phyloP scores from a whole-genome alignment of 805 yeast genomes.

The Candida arabinofermentans region DNA sequence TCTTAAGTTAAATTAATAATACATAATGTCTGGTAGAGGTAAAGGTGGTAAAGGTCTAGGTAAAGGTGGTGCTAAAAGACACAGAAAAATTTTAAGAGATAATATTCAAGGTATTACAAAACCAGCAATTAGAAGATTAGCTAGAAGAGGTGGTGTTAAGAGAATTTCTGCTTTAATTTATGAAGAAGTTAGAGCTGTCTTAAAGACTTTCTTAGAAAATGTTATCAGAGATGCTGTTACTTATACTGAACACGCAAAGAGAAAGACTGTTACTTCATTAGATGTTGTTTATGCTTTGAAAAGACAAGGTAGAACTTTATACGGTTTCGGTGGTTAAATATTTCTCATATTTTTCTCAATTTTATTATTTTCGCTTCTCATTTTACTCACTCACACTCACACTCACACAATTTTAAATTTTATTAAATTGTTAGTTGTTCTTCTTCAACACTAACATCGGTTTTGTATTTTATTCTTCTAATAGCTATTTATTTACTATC shows the following conservation, averaged over 20 bases:
- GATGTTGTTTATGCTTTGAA: conserved; percentile 98
- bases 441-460: too few relatives aligned
- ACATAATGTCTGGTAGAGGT: conserved; percentile 95
- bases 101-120: conserved; percentile 99
- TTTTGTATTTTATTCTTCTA: too few relatives aligned
- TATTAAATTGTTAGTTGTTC: background rate
- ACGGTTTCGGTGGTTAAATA: conserved; percentile 98
- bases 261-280: conserved; percentile 98
- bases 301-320: conserved; percentile 99
- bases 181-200: conserved; percentile 97
- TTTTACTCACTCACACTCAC: too few relatives aligned
- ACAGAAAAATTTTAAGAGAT: conserved; percentile 98
- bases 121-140: conserved; percentile 99
- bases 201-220: conserved; percentile 92
- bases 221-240: conserved; percentile 99
- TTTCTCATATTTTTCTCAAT: background rate
- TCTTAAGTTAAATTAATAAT: background rate
- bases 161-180: conserved; percentile 98
- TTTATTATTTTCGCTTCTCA: too few relatives aligned
- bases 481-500: too few relatives aligned
- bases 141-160: conserved; percentile 99
- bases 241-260: conserved; percentile 99
- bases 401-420: too few relatives aligned
- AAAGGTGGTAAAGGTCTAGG: conserved; percentile 99
- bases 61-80: conserved; percentile 99